A percentile compares a stretch with the other conserved stretches of the same genome.
These are phyloP conservation scores for Ganoderma resinaceum DNA, from an alignment of 1,284 basidiomycete genomes.

Conservation along the genomic window DNA sequence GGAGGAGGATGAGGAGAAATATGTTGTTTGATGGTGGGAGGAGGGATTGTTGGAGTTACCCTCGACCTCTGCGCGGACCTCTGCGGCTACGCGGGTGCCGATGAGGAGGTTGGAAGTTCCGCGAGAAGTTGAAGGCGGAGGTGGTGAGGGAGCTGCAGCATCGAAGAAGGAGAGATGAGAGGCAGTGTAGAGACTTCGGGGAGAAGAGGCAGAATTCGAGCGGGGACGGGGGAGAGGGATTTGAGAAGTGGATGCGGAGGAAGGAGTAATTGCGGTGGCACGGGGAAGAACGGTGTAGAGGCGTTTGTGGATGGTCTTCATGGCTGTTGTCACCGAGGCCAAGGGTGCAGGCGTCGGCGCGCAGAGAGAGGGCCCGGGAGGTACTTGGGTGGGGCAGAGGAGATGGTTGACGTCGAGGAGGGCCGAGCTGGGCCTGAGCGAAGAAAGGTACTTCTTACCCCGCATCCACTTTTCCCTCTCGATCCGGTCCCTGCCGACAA, in stretches of 20 bases:
- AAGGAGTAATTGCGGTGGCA: constrained; percentile 29
- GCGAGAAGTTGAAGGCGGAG: constrained; percentile 48
- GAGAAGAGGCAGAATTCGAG: constrained; percentile 51
- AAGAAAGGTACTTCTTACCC: not conserved
- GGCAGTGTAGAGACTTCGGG: constrained; percentile 51
- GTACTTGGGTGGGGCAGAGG: constrained; percentile 5
- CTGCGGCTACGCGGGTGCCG: constrained; percentile 53
- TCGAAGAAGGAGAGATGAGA: constrained; percentile 56
- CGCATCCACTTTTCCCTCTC: constrained; percentile 8
- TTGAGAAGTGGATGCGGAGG: constrained; percentile 36
- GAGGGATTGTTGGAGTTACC: constrained; percentile 37
- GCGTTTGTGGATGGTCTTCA: constrained; percentile 63
- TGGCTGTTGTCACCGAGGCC: constrained; percentile 31
- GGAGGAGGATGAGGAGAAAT: constrained; percentile 46
- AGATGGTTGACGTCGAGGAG: constrained; percentile 8
- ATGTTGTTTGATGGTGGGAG: constrained; percentile 35
- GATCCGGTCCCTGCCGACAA: constrained; percentile 19
- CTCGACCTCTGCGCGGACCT: constrained; percentile 54
- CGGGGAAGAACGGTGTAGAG: constrained; percentile 57
- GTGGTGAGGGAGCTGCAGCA: constrained; percentile 44
- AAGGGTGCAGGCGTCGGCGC: constrained; percentile 5
- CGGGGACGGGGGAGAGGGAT: constrained; percentile 49
- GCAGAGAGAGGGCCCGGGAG: not conserved
- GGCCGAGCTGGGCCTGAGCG: not conserved
- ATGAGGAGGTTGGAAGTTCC: constrained; percentile 50